Evolutionary conservation across 371 early-diverging fungal species (phyloP), one percentile per base, ranked within the genome.

Genomic region (Thermomucor indicae-seudaticae): DNA sequence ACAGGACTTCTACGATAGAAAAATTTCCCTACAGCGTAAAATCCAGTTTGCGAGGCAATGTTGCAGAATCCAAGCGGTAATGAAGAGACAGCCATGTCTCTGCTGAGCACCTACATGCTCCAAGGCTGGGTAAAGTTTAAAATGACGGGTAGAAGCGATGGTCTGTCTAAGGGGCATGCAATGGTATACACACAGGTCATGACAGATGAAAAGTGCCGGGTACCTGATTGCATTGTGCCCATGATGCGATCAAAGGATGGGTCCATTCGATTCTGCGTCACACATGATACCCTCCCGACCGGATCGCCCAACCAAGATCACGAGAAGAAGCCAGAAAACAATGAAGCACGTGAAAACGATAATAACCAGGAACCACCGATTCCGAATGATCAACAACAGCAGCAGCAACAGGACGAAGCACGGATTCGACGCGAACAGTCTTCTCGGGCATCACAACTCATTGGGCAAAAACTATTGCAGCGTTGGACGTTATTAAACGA

Each of bases 401-500:
- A 23, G 43, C 44, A 53, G 12, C 37, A 3, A n/a, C 17, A 14
- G 12, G 31, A 20, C 14, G 24, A 16, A 44, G 4, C 29, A 35
- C 57, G 60, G 35, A 49, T 68, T 32, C 59, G 68, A 47, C 42
- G 73, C 56, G 80, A 81, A 53, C 85, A 85, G 54, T 81, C 79
- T 10, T 72, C 81, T 16, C 67, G 62, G 29, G 88, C 85, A 5
- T 83, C 83, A 27, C 67, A 79, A 39, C 51, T 83, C 22, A 79
- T 87, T 54, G 86, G 85, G 19, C 81, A 85, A 67, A 74, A 79
- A 43, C 66, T 87, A 70, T 58, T 87, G 27, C 79, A 80, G 14
- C 82, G 83, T 28, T 87, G 88, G 88, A 66, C 86, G n/a, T 51
- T 87, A 43, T 50, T 87, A n/a, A 81, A 84, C 25, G 85, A 85